Conservation (phyloP, 1,284 basidiomycete species). For the Cutaneotrichosporon curvatum region DNA sequence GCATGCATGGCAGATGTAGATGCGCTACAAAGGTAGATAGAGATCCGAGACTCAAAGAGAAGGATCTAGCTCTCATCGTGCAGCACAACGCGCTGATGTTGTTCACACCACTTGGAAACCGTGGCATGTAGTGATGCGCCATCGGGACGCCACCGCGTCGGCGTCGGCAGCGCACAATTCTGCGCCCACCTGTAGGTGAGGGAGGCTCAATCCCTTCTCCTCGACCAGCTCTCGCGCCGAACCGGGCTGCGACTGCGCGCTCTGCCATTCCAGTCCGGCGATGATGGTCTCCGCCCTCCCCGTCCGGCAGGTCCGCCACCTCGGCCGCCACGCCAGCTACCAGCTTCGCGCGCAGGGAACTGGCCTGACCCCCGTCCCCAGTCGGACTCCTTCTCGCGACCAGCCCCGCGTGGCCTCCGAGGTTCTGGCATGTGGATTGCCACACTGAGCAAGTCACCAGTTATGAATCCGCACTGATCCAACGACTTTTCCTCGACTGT, state of each 20-base stretch:
- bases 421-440: slow-evolving; percentile 33
- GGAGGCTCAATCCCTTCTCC: too few relatives aligned
- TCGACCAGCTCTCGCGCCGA: slow-evolving; percentile 8
- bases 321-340: slow-evolving; percentile 19
- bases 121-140: too few relatives aligned
- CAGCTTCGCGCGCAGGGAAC: slow-evolving; percentile 10
- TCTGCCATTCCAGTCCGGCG: slow-evolving; percentile 2
- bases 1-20: too few relatives aligned
- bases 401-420: slow-evolving; percentile 2
- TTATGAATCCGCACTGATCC: slow-evolving; percentile 37
- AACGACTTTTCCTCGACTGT: slow-evolving; percentile 34
- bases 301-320: slow-evolving; percentile 1
- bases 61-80: too few relatives aligned
- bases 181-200: too few relatives aligned
- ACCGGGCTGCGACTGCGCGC: slow-evolving; percentile 16
- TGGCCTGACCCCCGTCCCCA: slow-evolving; percentile 2
- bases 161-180: too few relatives aligned
- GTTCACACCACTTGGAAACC: too few relatives aligned
- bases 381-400: slow-evolving; percentile 1
- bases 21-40: too few relatives aligned
- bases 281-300: slow-evolving; percentile 2
- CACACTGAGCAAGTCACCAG: slow-evolving; percentile 37
- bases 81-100: too few relatives aligned
- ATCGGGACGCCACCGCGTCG: too few relatives aligned
- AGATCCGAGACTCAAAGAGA: too few relatives aligned